Base-by-base conservation (phyloP, 2,329 filamentous ascomycete genomes). In the Fusarium musae region DNA sequence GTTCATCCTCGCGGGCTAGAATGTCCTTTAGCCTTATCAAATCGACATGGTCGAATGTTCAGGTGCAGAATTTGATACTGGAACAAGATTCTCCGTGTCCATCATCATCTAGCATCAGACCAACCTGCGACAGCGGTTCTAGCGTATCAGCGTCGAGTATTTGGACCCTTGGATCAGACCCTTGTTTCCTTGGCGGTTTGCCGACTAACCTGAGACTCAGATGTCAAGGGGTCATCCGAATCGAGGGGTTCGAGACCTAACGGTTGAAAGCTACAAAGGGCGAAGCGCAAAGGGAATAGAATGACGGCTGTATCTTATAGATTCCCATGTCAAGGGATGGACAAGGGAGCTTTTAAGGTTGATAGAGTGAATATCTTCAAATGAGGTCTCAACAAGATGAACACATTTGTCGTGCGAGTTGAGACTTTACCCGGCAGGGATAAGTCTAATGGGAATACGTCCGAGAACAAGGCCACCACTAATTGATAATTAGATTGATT, bases 121-220 rank as follows among this genome's bases (percentile, higher is more conserved):
- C 73, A 77, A 76, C 75, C 75, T 77, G 75, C 75, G 73, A 77
- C 73, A 65, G 56, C 63, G 63, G 49, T 60, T 66, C 65, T 50
- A 36, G 52, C 73, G 68, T 76, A 74, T 77, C 59, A 77, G 64
- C 63, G 65, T 68, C 21, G 58, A 52, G 54, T 26, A 44, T 37
- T 62, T 67, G 52, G 63, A 58, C 72, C 73, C 70, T 68, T 50
- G 46, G 46, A 63, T 16, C 21, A 23, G 47, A 63, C 58, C 69
- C 71, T 69, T 42, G 71, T 49, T 47, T 23, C 43, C 50, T 72
- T 72, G 57, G 70, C 65, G 59, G 40, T 65, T 66, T 67, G 72
- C 65, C 73, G 75, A 63, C 60, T 63, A 77, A 77, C 75, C 75
- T 77, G 75, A 77, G 75, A 77, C 75, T 57, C 40, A 65, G 50